Evolutionary conservation across 106 monocot genomes (phyloP).

Genomic region (Platanthera guangdongensis): DNA sequence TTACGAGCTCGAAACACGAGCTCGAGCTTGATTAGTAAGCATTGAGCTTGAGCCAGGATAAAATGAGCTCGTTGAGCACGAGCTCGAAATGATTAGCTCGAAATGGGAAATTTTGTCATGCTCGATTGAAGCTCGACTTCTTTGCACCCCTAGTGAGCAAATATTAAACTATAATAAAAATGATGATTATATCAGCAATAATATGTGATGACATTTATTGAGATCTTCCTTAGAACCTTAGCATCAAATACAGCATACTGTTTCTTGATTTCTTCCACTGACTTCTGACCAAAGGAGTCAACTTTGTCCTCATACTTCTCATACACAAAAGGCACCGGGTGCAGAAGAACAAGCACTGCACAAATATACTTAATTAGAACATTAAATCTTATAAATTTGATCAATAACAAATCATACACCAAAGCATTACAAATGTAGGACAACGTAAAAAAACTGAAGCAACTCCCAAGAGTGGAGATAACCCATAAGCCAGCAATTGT

Average conservation of each 20-base stretch:
- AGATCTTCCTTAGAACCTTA: conserved; percentile 12
- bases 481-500: conserved; percentile 14
- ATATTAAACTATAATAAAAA: too few species aligned
- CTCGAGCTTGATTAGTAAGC: too few species aligned
- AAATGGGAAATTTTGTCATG: too few species aligned
- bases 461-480: conserved; percentile 8
- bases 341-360: conserved; percentile 20
- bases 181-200: too few species aligned
- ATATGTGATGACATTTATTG: too few species aligned
- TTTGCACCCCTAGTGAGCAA: too few species aligned
- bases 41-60: too few species aligned
- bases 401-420: neutral
- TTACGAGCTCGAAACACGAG: too few species aligned
- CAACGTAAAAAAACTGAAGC: conserved; percentile 7
- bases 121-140: too few species aligned
- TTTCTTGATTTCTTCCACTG: conserved; percentile 14
- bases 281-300: conserved; percentile 12
- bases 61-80: too few species aligned
- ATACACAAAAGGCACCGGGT: conserved; percentile 16
- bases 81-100: too few species aligned
- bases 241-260: conserved; percentile 9
- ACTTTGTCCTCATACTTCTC: conserved; percentile 19
- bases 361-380: neutral
- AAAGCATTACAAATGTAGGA: conserved; percentile 6
- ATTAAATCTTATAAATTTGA: neutral